phyloP scores from a whole-genome alignment of 257 asterid species.

The Salvia miltiorrhiza region DNA sequence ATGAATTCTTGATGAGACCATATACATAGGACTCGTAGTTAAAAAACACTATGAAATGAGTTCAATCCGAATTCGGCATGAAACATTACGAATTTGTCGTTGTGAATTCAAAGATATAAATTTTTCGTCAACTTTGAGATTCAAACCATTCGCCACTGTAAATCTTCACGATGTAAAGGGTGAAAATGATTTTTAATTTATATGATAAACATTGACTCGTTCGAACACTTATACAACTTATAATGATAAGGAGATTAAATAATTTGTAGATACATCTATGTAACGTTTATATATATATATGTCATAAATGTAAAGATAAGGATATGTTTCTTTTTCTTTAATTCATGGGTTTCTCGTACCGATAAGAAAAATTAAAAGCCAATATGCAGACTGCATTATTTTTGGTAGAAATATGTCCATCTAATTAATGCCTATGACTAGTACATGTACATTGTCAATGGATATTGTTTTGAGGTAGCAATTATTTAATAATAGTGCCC shows the following conservation, averaged over 20 bases:
- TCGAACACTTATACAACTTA: background rate
- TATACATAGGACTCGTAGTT: too few species aligned
- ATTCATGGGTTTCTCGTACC: background rate
- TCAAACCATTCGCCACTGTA: too few species aligned
- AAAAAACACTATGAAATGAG: too few species aligned
- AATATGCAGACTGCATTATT: background rate
- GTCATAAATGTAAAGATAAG: background rate
- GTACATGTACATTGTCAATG: background rate
- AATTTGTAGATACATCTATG: background rate
- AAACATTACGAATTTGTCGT: too few species aligned
- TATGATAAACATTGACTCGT: too few species aligned
- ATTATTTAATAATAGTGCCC: background rate
- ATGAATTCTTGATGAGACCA: background rate
- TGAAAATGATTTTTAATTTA: too few species aligned
- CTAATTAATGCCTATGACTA: background rate
- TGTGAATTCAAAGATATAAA: too few species aligned
- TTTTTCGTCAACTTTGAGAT: too few species aligned
- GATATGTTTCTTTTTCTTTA: background rate
- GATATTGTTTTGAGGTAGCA: conserved; percentile 4
- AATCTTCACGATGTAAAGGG: too few species aligned
- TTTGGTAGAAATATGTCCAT: background rate
- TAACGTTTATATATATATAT: background rate
- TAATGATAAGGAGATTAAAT: background rate
- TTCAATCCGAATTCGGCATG: too few species aligned
- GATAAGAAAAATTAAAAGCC: background rate